Percentiles rank a stretch among this genome's conserved stretches.
These are phyloP conservation scores for Vicia faba DNA, from an alignment of 306 rosid genomes.

Conservation along the genomic window DNA sequence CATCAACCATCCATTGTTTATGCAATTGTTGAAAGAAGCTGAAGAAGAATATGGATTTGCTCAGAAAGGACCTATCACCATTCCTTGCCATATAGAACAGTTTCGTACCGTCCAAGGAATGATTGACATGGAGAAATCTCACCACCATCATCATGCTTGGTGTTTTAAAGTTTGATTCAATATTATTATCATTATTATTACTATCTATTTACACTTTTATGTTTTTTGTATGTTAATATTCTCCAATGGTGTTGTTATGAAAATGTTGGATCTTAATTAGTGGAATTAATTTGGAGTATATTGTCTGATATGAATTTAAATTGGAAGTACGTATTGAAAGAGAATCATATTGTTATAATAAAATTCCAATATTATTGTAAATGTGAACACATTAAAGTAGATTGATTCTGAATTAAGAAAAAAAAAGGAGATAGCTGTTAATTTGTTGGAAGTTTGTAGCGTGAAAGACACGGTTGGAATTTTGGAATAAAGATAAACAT, in stretches of 20 bases:
- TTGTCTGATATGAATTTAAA: slow-evolving; percentile 31
- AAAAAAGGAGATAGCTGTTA: slow-evolving; percentile 23
- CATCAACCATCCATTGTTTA: slow-evolving; percentile 85
- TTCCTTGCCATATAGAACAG: slow-evolving; percentile 83
- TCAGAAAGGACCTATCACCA: slow-evolving; percentile 83
- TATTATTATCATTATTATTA: neutral
- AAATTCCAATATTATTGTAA: neutral
- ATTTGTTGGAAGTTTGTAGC: slow-evolving; percentile 33
- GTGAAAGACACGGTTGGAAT: slow-evolving; percentile 47
- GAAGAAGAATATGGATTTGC: slow-evolving; percentile 87
- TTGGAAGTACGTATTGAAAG: slow-evolving; percentile 26
- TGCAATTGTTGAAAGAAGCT: slow-evolving; percentile 69
- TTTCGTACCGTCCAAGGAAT: slow-evolving; percentile 70
- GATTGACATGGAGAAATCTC: slow-evolving; percentile 57
- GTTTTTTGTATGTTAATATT: slow-evolving; percentile 7
- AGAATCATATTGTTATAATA: slow-evolving; percentile 3
- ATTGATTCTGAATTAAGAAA: neutral
- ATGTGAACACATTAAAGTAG: slow-evolving; percentile 36
- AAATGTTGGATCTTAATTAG: slow-evolving; percentile 26
- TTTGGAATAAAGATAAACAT: slow-evolving; percentile 39
- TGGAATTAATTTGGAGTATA: slow-evolving; percentile 32
- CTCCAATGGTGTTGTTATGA: slow-evolving; percentile 2
- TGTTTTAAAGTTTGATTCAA: slow-evolving; percentile 71
- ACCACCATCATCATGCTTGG: slow-evolving; percentile 50
- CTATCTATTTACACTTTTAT: slow-evolving; percentile 5